Percentiles rank a stretch among this genome's conserved stretches.
Evolutionary conservation across 192 early-diverging fungal species (phyloP).

Genomic region (Backusella morwellensis): DNA sequence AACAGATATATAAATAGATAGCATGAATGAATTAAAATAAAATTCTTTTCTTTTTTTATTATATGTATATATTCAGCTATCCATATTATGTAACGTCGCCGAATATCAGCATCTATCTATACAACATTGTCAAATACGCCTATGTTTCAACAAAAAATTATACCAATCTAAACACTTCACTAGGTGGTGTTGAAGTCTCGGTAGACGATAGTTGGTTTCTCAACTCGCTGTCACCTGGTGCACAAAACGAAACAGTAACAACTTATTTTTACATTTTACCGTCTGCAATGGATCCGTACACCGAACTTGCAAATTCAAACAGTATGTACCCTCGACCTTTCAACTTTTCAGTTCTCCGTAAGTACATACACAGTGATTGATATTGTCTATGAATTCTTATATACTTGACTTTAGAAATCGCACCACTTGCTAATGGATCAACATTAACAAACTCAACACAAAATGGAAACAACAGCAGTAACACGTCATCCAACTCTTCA

Average conservation of each 20-base stretch:
- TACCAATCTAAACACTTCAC: constrained; percentile 14
- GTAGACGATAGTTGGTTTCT: constrained; percentile 34
- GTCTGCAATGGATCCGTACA: constrained; percentile 6
- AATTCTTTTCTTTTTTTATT: not conserved
- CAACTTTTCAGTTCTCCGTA: constrained; percentile 32
- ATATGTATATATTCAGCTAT: constrained; percentile 1
- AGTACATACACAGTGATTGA: constrained; percentile 4
- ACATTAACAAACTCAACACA: not conserved
- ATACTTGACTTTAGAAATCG: not conserved
- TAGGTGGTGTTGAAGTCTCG: not conserved
- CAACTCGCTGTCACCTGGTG: constrained; percentile 5
- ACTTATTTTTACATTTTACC: constrained; percentile 21
- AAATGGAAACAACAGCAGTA: not conserved
- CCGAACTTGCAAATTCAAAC: constrained; percentile 7
- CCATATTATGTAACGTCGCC: not conserved
- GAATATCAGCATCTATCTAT: constrained; percentile 10
- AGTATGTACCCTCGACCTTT: constrained; percentile 22
- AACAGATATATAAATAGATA: constrained; percentile 9
- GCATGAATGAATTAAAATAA: constrained; percentile 5
- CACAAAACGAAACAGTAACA: constrained; percentile 14
- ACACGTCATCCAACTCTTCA: not conserved
- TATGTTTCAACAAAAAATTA: constrained; percentile 23
- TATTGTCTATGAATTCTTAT: not conserved
- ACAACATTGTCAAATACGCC: constrained; percentile 13
- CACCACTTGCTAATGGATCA: not conserved